Base-by-base conservation (phyloP, 1,284 basidiomycete species). In the Ustilago cynodontis region DNA sequence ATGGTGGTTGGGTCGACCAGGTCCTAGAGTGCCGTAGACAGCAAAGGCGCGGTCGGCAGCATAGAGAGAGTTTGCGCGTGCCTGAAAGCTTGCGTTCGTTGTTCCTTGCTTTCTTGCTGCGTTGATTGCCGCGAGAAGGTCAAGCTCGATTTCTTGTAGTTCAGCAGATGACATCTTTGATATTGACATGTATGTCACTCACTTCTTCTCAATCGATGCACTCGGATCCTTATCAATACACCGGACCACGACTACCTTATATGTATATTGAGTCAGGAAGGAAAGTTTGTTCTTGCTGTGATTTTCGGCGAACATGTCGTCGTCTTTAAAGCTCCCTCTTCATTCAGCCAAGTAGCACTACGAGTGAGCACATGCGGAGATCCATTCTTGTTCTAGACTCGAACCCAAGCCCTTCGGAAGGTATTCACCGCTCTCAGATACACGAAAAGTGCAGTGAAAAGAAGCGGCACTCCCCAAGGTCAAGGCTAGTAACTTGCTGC, bases 31-130 rank as follows among this genome's bases (percentile, higher is more conserved):
- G 22, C 16, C 43, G n/a, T 45, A 45, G n/a, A 16, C 43, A 45
- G 43, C 43, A 45, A 45, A 45, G 22, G 43, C 43, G 43, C 43
- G 22, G 6, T 45, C 43, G 43, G 43, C 43, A n/a, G n/a, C 43
- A 45, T 45, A 22, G n/a, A 45, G 43, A 6, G 43, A 45, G 43
- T 45, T 45, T 22, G 22, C 43, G 43, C 43, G 43, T 20, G 43
- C 43, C 22, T 45, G 18, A 16, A 45, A n/a, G 5, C 4, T 45
- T 4, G 13, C 43, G 22, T 45, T n/a, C 22, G 39, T 7, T 22
- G 13, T 22, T n/a, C 16, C 43, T 20, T 45, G 43, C 22, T 22
- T 45, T 45, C 43, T n/a, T 3, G 43, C 43, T 20, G 18, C 43
- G 3, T 45, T 45, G 43, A 22, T 22, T 20, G 43, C 43, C 18